Percentiles rank a stretch among this genome's conserved stretches.
These are phyloP conservation scores for Tulasnella calospora DNA, from an alignment of 768 basidiomycete genomes.

Conservation along the genomic window DNA sequence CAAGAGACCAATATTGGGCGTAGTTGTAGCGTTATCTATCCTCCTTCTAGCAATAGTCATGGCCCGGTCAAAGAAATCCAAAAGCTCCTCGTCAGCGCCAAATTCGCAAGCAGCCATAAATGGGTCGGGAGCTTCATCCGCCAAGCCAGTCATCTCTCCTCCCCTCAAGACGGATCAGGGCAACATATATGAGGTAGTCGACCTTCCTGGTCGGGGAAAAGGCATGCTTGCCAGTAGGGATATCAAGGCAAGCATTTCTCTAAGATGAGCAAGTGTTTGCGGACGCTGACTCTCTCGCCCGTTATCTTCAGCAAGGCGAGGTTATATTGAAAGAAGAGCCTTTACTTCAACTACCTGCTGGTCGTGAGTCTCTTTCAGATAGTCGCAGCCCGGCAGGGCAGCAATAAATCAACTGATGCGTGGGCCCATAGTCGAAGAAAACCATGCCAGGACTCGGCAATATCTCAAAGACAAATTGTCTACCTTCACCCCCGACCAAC, in stretches of 20 bases:
- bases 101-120: not conserved
- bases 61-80: not conserved
- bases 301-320: not conserved
- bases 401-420: not conserved
- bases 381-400: not conserved
- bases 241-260: not conserved
- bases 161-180: not conserved
- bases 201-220: constrained; percentile 1
- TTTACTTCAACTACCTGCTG: not conserved
- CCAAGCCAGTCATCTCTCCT: not conserved
- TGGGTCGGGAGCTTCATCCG: not conserved
- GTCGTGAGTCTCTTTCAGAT: not conserved
- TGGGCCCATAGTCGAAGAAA: not conserved
- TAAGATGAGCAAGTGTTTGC: not conserved
- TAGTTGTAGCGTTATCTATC: not conserved
- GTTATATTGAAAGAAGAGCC: not conserved
- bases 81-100: not conserved
- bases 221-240: not conserved
- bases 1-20: not conserved
- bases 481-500: not conserved
- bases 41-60: not conserved
- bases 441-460: not conserved
- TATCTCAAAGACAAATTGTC: not conserved
- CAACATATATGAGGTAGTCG: not conserved
- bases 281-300: not conserved